Evolutionary conservation across 768 basidiomycete species (phyloP).

Genomic region (Phlebiopsis flavidoalba): DNA sequence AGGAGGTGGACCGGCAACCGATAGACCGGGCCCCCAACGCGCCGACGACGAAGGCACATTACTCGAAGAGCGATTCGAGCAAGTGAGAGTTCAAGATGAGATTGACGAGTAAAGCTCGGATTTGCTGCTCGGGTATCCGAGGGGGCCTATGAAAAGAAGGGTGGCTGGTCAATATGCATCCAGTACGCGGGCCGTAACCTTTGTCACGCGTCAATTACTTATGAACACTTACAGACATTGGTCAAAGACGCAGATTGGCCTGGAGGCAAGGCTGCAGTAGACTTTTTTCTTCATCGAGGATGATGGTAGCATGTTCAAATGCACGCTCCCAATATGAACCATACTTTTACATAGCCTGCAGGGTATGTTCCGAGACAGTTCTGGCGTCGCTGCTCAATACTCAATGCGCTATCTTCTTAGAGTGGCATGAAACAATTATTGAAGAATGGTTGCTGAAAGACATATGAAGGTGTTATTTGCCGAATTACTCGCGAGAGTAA

Average conservation of each 20-base stretch:
- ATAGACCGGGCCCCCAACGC: conserved; percentile 44
- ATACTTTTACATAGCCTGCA: conserved; percentile 90
- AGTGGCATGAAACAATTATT: conserved; percentile 75
- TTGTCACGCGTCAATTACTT: background rate
- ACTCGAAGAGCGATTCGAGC: conserved; percentile 82
- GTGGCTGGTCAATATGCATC: conserved; percentile 99
- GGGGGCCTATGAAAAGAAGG: conserved; percentile 73
- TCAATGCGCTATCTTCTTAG: conserved; percentile 33
- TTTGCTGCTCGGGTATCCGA: conserved; percentile 80
- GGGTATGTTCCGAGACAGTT: conserved; percentile 44
- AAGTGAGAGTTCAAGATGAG: conserved; percentile 69
- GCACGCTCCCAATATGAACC: conserved; percentile 90
- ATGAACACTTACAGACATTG: conserved; percentile 51
- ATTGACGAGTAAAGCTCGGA: conserved; percentile 92
- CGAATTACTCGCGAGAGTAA: conserved; percentile 74
- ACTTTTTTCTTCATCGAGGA: conserved; percentile 98
- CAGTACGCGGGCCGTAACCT: conserved; percentile 49
- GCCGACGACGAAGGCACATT: conserved; percentile 85
- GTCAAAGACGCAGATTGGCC: conserved; percentile 83
- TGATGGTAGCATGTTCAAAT: conserved; percentile 95
- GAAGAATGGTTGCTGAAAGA: conserved; percentile 96
- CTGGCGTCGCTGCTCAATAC: background rate
- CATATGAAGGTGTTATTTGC: conserved; percentile 81
- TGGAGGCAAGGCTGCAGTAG: conserved; percentile 84
- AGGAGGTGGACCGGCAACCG: conserved; percentile 28